Base-by-base conservation (phyloP, 768 basidiomycete genomes). In the Russula brevipes region DNA sequence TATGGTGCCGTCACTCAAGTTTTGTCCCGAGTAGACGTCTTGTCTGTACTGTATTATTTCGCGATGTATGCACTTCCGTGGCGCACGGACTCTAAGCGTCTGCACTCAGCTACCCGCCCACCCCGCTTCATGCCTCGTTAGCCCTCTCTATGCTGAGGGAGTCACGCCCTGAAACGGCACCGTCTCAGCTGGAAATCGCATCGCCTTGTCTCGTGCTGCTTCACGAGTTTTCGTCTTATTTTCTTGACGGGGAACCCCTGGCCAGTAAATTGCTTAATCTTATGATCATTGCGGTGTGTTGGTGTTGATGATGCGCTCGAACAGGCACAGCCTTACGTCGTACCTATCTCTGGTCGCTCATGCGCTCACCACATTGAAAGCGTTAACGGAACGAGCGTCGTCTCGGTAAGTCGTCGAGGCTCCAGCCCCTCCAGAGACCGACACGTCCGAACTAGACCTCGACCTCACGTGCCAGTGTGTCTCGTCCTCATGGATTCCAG, bases 1-100 rank as follows among this genome's bases (percentile, higher is more conserved):
- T 65, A 69, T 47, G 77, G 77, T 6, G 42, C 57, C 3, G 69
- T 67, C 3, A 60, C 68, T 14, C 56, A 66, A 17, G 52, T 69
- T 4, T 63, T 75, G 3, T 70, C 69, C 14, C 69, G 70, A 19
- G 71, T 74, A n/a, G 69, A 74, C 10, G 74, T 88, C 56, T 80
- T 86, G 89, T 90, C 64, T 61, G 84, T 79, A 24, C 24, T 24
- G 24, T 24, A 24, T 24, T 1, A 24, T 24, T 24, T 24, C 38
- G 38, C 4, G 4, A 45, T 45, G 59, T 38, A 14, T 39, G 3
- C 19, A 5, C 14, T 4, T 54, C 19, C 16, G 14, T n/a, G 12
- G 33, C 7, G n/a, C 30, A 35, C 6, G 5, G 24, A 30, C 54
- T 42, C 3, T 52, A 54, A 10, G 14, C 39, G 11, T 24, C 19